These are phyloP conservation scores for Melampsora americana DNA, from an alignment of 1,284 basidiomycete genomes.

Conservation along the genomic window DNA sequence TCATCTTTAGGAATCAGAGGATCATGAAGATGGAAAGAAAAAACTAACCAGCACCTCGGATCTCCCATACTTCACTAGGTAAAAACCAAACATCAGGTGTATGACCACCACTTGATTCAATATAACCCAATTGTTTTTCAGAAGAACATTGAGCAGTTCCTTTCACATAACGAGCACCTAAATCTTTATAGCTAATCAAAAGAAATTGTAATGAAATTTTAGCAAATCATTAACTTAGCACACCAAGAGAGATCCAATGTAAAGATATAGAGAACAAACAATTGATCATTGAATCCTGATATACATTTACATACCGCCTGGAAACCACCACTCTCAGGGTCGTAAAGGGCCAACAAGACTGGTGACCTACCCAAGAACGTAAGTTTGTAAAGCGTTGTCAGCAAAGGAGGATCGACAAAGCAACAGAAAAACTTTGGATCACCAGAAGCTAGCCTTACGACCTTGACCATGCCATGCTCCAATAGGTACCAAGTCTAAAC, in stretches of 20 bases:
- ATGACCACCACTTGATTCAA: slow-evolving; percentile 60
- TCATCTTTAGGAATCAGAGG: slow-evolving; percentile 63
- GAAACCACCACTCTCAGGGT: slow-evolving; percentile 66
- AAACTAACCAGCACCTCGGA: slow-evolving; percentile 5
- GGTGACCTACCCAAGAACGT: slow-evolving; percentile 59
- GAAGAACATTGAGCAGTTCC: slow-evolving; percentile 45
- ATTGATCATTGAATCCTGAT: slow-evolving; percentile 78
- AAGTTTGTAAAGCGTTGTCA: too few relatives aligned
- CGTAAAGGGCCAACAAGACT: slow-evolving; percentile 74
- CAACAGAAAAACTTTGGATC: too few relatives aligned
- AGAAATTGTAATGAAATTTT: not conserved
- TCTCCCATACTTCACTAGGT: slow-evolving; percentile 67
- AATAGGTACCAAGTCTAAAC: slow-evolving; percentile 61
- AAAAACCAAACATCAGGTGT: slow-evolving; percentile 78
- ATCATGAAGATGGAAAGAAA: not conserved
- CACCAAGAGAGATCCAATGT: slow-evolving; percentile 46
- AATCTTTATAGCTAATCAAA: slow-evolving; percentile 24
- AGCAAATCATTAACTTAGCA: slow-evolving; percentile 38
- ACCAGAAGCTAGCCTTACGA: slow-evolving; percentile 87
- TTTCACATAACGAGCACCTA: slow-evolving; percentile 21
- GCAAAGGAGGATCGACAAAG: too few relatives aligned
- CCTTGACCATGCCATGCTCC: slow-evolving; percentile 89
- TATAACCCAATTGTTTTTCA: slow-evolving; percentile 3
- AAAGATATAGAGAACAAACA: slow-evolving; percentile 65
- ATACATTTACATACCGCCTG: slow-evolving; percentile 80